Evolutionary conservation across 768 basidiomycete species (phyloP).

Genomic region (Lactarius deliciosus): DNA sequence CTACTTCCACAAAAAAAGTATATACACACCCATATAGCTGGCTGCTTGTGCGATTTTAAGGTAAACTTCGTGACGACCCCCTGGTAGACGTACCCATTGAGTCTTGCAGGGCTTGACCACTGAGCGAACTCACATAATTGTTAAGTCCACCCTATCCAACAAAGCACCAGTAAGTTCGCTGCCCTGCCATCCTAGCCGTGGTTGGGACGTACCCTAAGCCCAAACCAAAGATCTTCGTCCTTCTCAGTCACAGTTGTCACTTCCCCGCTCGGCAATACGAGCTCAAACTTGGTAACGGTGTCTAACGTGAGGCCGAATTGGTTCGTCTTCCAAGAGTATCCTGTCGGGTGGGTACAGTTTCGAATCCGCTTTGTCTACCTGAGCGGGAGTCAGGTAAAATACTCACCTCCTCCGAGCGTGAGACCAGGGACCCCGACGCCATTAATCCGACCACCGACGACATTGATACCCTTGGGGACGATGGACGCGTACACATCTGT

Average conservation of each 20-base stretch:
- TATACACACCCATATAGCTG: conserved; percentile 18
- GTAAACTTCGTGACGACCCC: conserved; percentile 27
- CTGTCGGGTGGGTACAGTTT: conserved; percentile 13
- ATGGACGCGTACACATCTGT: conserved; percentile 32
- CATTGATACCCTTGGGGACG: conserved; percentile 28
- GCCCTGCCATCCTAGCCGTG: too few relatives aligned
- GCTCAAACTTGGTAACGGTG: conserved; percentile 34
- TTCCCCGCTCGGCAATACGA: conserved; percentile 36
- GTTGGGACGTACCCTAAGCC: conserved; percentile 9
- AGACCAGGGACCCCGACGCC: conserved; percentile 32
- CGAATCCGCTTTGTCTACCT: not conserved
- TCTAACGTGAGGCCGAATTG: conserved; percentile 39
- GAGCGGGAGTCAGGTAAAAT: not conserved
- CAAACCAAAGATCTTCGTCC: conserved; percentile 26
- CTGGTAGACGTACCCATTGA: not conserved
- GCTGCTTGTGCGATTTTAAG: conserved; percentile 13
- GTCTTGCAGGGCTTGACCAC: too few relatives aligned
- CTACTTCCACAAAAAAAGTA: not conserved
- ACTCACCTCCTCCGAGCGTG: conserved; percentile 32
- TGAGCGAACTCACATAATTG: conserved; percentile 16
- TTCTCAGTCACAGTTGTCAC: conserved; percentile 12
- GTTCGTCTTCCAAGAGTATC: conserved; percentile 39
- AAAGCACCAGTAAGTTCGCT: not conserved
- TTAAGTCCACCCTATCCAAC: conserved; percentile 16
- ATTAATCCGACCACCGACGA: conserved; percentile 31